Conservation (phyloP, 108 stramenopile genomes). For the Nitzschia sp. region DNA sequence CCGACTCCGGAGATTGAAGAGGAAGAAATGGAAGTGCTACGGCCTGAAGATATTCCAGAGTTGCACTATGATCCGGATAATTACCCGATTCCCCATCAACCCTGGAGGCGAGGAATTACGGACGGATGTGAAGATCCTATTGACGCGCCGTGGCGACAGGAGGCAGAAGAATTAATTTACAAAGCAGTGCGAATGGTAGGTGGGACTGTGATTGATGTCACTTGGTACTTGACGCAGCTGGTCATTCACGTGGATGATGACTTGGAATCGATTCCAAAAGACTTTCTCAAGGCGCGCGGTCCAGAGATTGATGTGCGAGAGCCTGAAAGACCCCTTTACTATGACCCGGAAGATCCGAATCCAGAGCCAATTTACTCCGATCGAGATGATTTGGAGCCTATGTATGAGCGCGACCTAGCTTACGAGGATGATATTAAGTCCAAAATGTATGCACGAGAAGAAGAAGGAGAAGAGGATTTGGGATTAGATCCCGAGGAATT, state of each 20-base stretch:
- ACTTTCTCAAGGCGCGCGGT: constrained; percentile 41
- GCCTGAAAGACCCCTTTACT: constrained; percentile 41
- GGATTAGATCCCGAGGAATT: constrained; percentile 43
- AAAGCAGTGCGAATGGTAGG: constrained; percentile 57
- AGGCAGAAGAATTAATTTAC: constrained; percentile 70
- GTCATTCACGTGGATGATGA: constrained; percentile 49
- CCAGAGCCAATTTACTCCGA: constrained; percentile 42
- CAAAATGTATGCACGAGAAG: constrained; percentile 43
- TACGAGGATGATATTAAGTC: constrained; percentile 17
- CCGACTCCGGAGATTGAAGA: constrained; percentile 22
- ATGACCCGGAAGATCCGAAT: constrained; percentile 70
- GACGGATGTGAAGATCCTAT: constrained; percentile 85
- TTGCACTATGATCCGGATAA: constrained; percentile 32
- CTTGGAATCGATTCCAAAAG: constrained; percentile 6
- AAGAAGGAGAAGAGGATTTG: constrained; percentile 58
- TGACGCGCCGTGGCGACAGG: constrained; percentile 65
- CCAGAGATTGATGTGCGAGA: constrained; percentile 60
- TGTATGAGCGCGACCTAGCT: constrained; percentile 52
- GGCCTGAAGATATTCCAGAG: constrained; percentile 37
- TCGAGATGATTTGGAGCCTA: constrained; percentile 44
- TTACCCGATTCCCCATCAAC: constrained; percentile 77
- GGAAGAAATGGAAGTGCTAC: constrained; percentile 26
- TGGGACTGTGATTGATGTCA: constrained; percentile 67
- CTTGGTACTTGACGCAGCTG: constrained; percentile 77
- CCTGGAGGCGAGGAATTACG: constrained; percentile 80